These are phyloP conservation scores for Neofusicoccum laricinum DNA, from an alignment of 2,329 filamentous ascomycete species.

Conservation along the genomic window DNA sequence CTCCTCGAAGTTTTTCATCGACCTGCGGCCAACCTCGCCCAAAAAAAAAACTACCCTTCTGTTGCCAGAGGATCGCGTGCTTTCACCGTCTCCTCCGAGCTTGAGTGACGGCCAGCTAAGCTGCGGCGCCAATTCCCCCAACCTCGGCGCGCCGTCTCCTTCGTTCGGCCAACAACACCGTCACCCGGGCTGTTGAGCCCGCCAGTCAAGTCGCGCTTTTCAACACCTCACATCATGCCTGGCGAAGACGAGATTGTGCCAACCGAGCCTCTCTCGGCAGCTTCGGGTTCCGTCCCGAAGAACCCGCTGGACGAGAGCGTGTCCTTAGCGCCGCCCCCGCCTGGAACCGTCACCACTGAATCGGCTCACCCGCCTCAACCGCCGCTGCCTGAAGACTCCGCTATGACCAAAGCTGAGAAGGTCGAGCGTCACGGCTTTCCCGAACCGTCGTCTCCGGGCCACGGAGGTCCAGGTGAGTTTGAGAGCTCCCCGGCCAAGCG, in stretches of 20 bases:
- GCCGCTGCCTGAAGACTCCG: constrained; percentile 34
- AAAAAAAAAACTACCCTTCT: not conserved
- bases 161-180: constrained; percentile 2
- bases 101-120: not conserved
- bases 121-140: not conserved
- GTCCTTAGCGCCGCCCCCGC: not conserved
- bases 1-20: not conserved
- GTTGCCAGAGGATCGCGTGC: not conserved
- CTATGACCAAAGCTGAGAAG: constrained; percentile 40
- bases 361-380: constrained; percentile 32
- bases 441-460: constrained; percentile 20
- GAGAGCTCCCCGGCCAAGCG: constrained; percentile 30
- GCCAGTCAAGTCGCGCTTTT: not conserved
- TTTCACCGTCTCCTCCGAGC: not conserved
- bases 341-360: constrained; percentile 18
- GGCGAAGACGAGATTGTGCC: not conserved
- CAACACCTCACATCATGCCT: not conserved
- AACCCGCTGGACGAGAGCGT: constrained; percentile 4
- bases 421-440: constrained; percentile 31
- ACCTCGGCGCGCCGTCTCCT: not conserved
- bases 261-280: not conserved
- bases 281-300: not conserved
- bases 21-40: not conserved
- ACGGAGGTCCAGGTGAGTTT: constrained; percentile 24
- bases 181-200: not conserved